Base-by-base conservation (phyloP, 2,329 filamentous ascomycete species). In the Trichocomaceae sp. region DNA sequence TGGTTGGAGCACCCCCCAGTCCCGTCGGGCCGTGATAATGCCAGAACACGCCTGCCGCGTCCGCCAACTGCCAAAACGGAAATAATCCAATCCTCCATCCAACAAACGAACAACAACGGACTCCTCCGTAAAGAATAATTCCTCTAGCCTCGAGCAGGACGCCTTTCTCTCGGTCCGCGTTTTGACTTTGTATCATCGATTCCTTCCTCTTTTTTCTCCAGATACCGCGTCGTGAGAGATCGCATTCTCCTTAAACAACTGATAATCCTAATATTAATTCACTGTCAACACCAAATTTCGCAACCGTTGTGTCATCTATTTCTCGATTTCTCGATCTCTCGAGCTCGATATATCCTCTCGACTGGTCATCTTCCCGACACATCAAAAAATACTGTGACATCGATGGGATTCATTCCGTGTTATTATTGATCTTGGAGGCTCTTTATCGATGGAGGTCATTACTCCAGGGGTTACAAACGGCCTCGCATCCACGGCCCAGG, bases 361-460 rank as follows among this genome's bases (percentile, higher is more conserved):
- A 19, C 22, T 13, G n/a, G 9, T 50, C 23, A 23, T n/a, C 35
- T 31, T 19, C 39, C 12, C 31, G 15, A 35, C 31, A 35, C 31
- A 35, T 13, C 31, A 10, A 35, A 42, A 1, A 17, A 12, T 42
- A 12, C 39, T 42, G 39, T 42, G 39, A 42, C 17, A 57, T 68
- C 64, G 59, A 74, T 73, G 71, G 65, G 58, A 62, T 52, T 56
- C 50, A 57, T 57, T 57, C 56, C 48, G 45, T 55, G 45, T 53
- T 58, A 56, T 52, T 60, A 56, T 52, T 60, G 57, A 63, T 66
- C 68, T 47, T 7, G 29, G 20, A 47, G 20, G 35, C n/a, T 37
- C 29, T 26, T 47, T 23, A 60, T 63, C 57, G 51, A 72, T 72
- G 70, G 70, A 72, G 64, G 70, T 72, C 56, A 69, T 66, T 62